A percentile compares a stretch with the other conserved stretches of the same genome.
These are phyloP conservation scores for Leishmania mexicana DNA, from an alignment of 208 protist genomes.

Conservation along the genomic window DNA sequence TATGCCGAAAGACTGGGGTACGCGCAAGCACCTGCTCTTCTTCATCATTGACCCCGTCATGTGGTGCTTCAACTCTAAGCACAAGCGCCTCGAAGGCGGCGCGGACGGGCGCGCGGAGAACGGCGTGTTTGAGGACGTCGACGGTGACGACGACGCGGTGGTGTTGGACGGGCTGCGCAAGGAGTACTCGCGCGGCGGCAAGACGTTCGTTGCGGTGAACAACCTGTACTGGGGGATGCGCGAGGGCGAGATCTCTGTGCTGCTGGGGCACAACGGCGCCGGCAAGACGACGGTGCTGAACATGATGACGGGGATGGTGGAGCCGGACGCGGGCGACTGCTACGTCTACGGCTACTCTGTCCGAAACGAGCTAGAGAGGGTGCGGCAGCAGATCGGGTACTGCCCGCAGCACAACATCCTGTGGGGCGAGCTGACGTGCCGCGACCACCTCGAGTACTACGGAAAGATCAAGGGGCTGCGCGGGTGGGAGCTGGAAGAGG, in stretches of 20 bases:
- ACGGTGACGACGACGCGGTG: conserved; percentile 19
- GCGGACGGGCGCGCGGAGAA: conserved; percentile 37
- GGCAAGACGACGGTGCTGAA: conserved; percentile 87
- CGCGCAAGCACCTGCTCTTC: conserved; percentile 62
- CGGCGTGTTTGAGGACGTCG: conserved; percentile 29
- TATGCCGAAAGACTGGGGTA: conserved; percentile 69
- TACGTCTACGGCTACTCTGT: conserved; percentile 71
- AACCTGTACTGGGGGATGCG: conserved; percentile 66
- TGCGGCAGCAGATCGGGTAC: conserved; percentile 78
- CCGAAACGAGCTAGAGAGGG: conserved; percentile 38
- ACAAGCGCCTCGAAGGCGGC: conserved; percentile 18
- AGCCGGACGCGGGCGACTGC: conserved; percentile 64
- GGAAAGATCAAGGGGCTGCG: conserved; percentile 83
- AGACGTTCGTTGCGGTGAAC: conserved; percentile 70
- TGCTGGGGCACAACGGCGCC: conserved; percentile 80
- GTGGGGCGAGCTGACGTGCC: conserved; percentile 81
- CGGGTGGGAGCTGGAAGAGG: conserved; percentile 29
- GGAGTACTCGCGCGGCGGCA: conserved; percentile 44
- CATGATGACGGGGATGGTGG: conserved; percentile 85
- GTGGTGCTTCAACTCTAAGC: conserved; percentile 22
- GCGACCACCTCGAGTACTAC: conserved; percentile 93
- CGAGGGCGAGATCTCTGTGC: conserved; percentile 52
- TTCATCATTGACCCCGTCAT: conserved; percentile 57
- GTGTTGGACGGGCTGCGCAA: conserved; percentile 37
- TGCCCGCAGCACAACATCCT: conserved; percentile 63